Base-by-base conservation (phyloP, 768 basidiomycete genomes). In the Rhodosporidiobolus sp. region DNA sequence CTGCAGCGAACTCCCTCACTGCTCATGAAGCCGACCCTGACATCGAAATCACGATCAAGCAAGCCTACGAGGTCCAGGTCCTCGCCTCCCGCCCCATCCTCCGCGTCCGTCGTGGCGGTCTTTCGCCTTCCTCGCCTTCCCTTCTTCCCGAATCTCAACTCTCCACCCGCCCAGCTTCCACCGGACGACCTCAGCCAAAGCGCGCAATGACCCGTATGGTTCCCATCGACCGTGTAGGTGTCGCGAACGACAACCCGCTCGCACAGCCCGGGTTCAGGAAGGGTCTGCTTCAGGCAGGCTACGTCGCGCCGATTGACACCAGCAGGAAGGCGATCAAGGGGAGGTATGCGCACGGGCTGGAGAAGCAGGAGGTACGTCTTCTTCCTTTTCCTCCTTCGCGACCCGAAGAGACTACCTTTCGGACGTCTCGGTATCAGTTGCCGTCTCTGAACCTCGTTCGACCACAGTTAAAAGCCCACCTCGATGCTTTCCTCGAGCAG, bases 281-380 rank as follows among this genome's bases (percentile, higher is more conserved):
- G 8, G 70, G 67, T 0, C 28, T 71, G 24, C 28, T n/a, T 24
- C 7, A 22, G 4, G 69, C 70, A 0, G 74, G 74, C 5, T 75
- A 71, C 63, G 49, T 63, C 35, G 63, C 65, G 28, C 57, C 59
- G 34, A 22, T 75, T 5, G 74, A 75, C 34, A 66, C 60, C 30
- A 68, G 66, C 19, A n/a, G 74, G 12, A 71, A 71, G 63, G 60
- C 60, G 48, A 69, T 75, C 61, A 68, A 69, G 53, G 61, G 49
- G 38, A 34, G 74, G 22, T 75, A 65, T 55, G 32, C n/a, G 16
- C 74, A 71, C 22, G 63, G 35, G 6, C 43, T 75, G 34, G 49
- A 57, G 49, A 75, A 75, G 63, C 46, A 71, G 34, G 46, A 69
- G 20, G 73, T 62, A 9, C 58, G 73, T 24, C 7, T 22, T 6